Evolutionary conservation across 257 asterid species (phyloP).

Genomic region (Cinchona pubescens): DNA sequence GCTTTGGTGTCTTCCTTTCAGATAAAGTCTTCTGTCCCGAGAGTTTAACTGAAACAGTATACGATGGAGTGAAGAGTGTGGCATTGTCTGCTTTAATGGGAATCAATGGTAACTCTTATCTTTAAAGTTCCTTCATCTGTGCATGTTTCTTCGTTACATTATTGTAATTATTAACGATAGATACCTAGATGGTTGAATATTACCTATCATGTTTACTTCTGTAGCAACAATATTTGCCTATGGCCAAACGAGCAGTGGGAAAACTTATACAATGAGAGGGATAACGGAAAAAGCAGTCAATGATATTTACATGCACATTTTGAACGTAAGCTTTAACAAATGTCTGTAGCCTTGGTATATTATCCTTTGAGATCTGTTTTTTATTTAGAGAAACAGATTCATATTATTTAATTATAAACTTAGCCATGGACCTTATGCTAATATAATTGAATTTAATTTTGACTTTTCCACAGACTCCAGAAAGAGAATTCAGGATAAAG

Average conservation of each 20-base stretch:
- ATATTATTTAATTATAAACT: background rate
- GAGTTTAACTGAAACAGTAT: slow-evolving; percentile 64
- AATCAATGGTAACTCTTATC: slow-evolving; percentile 60
- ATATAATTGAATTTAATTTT: slow-evolving; percentile 10
- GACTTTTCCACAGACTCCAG: slow-evolving; percentile 64
- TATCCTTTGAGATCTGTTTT: background rate
- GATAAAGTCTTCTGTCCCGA: slow-evolving; percentile 89
- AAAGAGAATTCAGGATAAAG: slow-evolving; percentile 75
- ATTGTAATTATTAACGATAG: too few relatives aligned
- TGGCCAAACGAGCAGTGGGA: slow-evolving; percentile 98
- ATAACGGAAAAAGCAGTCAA: slow-evolving; percentile 85
- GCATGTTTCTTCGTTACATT: background rate
- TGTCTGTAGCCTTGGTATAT: slow-evolving; percentile 1
- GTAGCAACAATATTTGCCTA: slow-evolving; percentile 96
- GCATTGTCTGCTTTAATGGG: slow-evolving; percentile 96
- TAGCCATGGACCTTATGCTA: background rate
- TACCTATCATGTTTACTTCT: slow-evolving; percentile 23
- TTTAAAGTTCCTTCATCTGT: background rate
- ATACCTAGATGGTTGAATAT: too few relatives aligned
- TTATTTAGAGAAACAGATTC: background rate
- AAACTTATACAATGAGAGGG: slow-evolving; percentile 92
- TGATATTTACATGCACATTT: slow-evolving; percentile 80
- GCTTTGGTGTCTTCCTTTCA: slow-evolving; percentile 23
- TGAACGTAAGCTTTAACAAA: slow-evolving; percentile 55
- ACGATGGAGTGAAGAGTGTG: slow-evolving; percentile 89